phyloP scores from a whole-genome alignment of 805 yeast species.

The Metschnikowia lochheadii region DNA sequence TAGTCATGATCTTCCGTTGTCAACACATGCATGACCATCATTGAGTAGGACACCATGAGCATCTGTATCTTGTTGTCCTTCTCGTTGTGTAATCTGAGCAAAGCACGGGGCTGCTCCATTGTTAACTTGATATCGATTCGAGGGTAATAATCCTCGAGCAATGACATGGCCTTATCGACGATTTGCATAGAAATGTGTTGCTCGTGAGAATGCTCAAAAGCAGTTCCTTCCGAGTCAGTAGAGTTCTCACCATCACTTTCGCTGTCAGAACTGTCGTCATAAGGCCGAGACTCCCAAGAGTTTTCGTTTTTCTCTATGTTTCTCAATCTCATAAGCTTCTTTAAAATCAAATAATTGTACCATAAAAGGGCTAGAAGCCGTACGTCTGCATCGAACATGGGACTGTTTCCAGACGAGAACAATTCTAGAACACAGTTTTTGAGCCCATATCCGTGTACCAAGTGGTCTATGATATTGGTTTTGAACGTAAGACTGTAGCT shows the following conservation, averaged over 20 bases:
- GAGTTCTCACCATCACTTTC: slow-evolving; percentile 13
- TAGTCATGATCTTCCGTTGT: slow-evolving; percentile 32
- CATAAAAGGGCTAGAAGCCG: slow-evolving; percentile 28
- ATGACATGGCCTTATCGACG: slow-evolving; percentile 3
- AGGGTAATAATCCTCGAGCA: slow-evolving; percentile 13
- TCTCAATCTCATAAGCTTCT: slow-evolving; percentile 24
- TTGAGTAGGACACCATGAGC: slow-evolving; percentile 32
- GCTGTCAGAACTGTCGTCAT: background rate
- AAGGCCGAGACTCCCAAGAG: background rate
- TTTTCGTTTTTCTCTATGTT: slow-evolving; percentile 12
- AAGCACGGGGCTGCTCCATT: slow-evolving; percentile 16
- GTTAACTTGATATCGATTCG: slow-evolving; percentile 13
- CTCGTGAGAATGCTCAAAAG: background rate
- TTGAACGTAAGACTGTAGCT: slow-evolving; percentile 32
- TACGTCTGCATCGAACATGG: slow-evolving; percentile 36
- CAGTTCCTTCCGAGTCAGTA: slow-evolving; percentile 5
- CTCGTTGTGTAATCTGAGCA: slow-evolving; percentile 21
- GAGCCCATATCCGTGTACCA: slow-evolving; percentile 34
- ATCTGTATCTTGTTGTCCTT: slow-evolving; percentile 22
- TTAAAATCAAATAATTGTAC: slow-evolving; percentile 30
- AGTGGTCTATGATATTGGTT: slow-evolving; percentile 31
- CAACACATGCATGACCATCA: slow-evolving; percentile 29
- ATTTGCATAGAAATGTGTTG: background rate
- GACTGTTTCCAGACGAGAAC: slow-evolving; percentile 35
- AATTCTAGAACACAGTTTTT: slow-evolving; percentile 35